phyloP scores from a whole-genome alignment of 2,329 filamentous ascomycete species.

The Helicocarpus griseus region DNA sequence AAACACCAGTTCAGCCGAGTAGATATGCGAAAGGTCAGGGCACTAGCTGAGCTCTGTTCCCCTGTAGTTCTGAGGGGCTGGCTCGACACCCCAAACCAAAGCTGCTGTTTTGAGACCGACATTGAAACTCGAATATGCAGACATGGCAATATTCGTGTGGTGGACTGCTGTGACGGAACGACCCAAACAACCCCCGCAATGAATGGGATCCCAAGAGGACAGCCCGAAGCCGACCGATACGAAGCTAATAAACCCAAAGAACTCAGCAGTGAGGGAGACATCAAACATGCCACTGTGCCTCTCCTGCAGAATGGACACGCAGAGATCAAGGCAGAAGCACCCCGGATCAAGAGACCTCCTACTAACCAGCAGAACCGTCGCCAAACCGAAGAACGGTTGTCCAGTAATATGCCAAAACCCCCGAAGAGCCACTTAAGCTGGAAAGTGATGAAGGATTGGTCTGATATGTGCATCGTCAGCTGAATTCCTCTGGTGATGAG shows the following conservation, averaged over 20 bases:
- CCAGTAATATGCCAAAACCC: not conserved
- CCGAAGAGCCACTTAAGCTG: not conserved
- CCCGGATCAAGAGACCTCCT: not conserved
- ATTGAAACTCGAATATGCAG: not conserved
- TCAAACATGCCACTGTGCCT: not conserved
- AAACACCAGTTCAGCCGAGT: not conserved
- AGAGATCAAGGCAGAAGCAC: not conserved
- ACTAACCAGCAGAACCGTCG: not conserved
- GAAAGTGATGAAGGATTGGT: not conserved
- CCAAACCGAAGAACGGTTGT: not conserved
- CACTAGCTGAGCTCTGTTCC: slow-evolving; percentile 1
- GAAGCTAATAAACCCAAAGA: not conserved
- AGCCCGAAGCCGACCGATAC: not conserved
- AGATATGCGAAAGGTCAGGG: slow-evolving; percentile 1
- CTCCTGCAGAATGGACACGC: not conserved
- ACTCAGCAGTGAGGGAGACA: not conserved
- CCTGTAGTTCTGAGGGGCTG: slow-evolving; percentile 2
- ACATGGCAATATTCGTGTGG: not conserved
- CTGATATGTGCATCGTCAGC: not conserved
- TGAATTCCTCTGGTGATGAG: not conserved
- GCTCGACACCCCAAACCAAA: not conserved
- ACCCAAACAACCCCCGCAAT: not conserved
- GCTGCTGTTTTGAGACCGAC: not conserved
- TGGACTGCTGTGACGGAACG: not conserved
- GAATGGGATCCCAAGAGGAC: not conserved